Evolutionary conservation across 129 eudicot genomes (phyloP).

Genomic region (Arctium lappa): DNA sequence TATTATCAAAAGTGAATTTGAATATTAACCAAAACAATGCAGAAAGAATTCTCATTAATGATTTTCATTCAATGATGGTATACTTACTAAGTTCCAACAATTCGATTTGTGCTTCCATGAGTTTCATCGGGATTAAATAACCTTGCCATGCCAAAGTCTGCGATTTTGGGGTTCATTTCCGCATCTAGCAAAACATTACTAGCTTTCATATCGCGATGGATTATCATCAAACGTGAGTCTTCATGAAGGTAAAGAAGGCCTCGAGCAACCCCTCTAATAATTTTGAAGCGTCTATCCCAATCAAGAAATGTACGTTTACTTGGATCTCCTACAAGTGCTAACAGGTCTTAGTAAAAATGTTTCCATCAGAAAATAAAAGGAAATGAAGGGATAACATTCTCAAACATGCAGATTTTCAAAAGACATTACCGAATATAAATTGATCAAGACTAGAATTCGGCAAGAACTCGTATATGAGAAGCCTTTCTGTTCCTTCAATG

Average conservation of each 20-base stretch:
- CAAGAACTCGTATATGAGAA: conserved; percentile 1
- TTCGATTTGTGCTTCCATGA: conserved; percentile 2
- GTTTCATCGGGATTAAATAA: neutral
- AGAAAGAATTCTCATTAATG: neutral
- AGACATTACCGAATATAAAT: neutral
- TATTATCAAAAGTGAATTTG: too few species aligned
- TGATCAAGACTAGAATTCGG: neutral
- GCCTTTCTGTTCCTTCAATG: conserved; percentile 6
- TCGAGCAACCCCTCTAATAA: conserved; percentile 24
- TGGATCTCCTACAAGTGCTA: conserved; percentile 1
- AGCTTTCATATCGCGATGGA: conserved; percentile 1
- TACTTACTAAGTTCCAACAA: conserved; percentile 19
- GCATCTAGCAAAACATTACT: conserved; percentile 21
- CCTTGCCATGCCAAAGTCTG: conserved; percentile 8
- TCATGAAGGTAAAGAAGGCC: conserved; percentile 36
- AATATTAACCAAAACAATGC: too few species aligned
- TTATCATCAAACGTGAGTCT: conserved; percentile 33
- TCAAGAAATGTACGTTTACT: neutral
- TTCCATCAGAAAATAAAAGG: neutral
- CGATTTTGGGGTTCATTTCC: conserved; percentile 20
- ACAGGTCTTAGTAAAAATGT: neutral
- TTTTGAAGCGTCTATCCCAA: conserved; percentile 16
- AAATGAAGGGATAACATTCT: neutral
- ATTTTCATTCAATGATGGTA: neutral
- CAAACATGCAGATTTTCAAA: neutral